Conservation (phyloP, 2,329 filamentous ascomycete genomes). For the Fusarium goolgardi region DNA sequence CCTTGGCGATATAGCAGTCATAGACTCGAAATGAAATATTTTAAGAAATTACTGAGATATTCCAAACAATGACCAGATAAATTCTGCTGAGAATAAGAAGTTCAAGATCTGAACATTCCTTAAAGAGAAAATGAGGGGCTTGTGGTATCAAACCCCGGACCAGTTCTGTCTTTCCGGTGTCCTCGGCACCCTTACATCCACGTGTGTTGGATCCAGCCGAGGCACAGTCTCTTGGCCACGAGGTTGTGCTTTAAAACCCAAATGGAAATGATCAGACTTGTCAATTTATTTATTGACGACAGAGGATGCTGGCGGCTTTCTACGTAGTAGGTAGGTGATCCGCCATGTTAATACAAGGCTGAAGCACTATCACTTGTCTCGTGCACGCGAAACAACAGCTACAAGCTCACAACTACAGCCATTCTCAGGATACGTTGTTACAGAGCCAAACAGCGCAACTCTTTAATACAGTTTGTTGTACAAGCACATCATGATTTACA, state of each 20-base stretch:
- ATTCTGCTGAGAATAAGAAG: conserved; percentile 3
- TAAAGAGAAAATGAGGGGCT: conserved; percentile 28
- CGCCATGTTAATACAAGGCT: background rate
- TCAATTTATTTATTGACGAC: background rate
- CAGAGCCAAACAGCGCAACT: background rate
- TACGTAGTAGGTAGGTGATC: too few species aligned
- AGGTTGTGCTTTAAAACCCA: background rate
- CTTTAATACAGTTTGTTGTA: background rate
- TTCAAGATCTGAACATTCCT: conserved; percentile 1
- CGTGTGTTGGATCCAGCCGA: conserved; percentile 35
- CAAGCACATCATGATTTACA: background rate
- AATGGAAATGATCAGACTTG: background rate
- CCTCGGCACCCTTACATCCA: conserved; percentile 31
- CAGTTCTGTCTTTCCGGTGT: conserved; percentile 12
- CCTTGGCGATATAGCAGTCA: conserved; percentile 11
- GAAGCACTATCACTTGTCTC: background rate
- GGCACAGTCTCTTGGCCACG: conserved; percentile 21
- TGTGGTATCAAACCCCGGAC: conserved; percentile 20
- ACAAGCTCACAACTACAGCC: background rate
- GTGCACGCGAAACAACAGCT: background rate
- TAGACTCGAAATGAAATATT: background rate
- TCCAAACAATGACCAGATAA: background rate
- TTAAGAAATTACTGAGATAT: background rate
- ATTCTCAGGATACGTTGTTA: background rate
- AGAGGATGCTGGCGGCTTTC: background rate